These are phyloP conservation scores for Lachancea kluyveri DNA, from an alignment of 805 yeast genomes.

Conservation along the genomic window DNA sequence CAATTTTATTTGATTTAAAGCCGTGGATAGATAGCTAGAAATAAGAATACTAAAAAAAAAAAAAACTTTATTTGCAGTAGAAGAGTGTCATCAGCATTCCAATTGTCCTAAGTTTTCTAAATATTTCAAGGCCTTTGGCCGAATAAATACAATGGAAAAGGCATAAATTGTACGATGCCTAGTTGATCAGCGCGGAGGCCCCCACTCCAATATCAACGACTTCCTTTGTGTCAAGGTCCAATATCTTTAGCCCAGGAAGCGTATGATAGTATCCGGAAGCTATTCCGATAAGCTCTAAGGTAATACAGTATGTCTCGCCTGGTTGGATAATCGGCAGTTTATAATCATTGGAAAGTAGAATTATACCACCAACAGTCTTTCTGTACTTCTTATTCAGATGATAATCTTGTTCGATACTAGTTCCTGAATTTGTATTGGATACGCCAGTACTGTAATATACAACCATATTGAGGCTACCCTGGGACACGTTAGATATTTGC, in stretches of 20 bases:
- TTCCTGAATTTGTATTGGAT: conserved; percentile 4
- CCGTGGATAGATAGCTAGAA: no score
- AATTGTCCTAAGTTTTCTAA: no score
- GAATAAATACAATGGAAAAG: no score
- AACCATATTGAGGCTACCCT: conserved; percentile 20
- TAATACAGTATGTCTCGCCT: conserved; percentile 23
- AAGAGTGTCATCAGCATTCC: no score
- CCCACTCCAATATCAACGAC: conserved; percentile 27
- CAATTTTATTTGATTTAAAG: no score
- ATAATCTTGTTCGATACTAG: conserved; percentile 18
- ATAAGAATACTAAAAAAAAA: no score
- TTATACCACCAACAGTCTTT: conserved; percentile 25
- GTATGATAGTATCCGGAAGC: conserved; percentile 27
- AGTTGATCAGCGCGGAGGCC: no score
- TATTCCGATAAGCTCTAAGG: conserved; percentile 25
- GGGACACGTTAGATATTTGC: conserved; percentile 26
- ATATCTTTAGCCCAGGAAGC: conserved; percentile 26
- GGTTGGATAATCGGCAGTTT: conserved; percentile 26
- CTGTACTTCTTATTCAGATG: conserved; percentile 19
- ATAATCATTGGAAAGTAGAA: conserved; percentile 29
- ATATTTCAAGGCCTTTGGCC: no score
- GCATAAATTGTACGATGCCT: no score
- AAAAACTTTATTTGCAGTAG: no score
- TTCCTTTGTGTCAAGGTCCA: conserved; percentile 27
- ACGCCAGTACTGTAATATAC: conserved; percentile 24